phyloP scores from a whole-genome alignment of 208 protist species.

The Phytomonas sp. region DNA sequence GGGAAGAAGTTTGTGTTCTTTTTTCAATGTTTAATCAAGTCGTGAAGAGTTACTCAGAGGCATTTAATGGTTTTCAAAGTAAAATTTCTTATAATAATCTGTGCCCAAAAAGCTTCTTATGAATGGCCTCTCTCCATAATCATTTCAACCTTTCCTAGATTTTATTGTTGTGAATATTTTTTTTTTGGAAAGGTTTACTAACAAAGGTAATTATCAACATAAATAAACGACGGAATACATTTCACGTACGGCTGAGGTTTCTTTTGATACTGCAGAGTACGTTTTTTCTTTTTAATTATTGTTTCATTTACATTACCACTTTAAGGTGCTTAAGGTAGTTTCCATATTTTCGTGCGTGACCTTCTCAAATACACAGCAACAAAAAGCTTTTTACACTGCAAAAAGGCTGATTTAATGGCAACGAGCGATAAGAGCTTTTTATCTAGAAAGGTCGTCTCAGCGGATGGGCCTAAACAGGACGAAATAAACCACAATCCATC shows the following conservation, averaged over 20 bases:
- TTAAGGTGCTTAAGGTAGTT: background rate
- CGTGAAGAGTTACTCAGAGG: background rate
- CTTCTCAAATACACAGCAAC: background rate
- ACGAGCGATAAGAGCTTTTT: constrained; percentile 53
- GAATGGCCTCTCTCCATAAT: background rate
- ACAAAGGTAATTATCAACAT: background rate
- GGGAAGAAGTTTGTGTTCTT: background rate
- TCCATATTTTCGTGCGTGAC: background rate
- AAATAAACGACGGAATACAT: background rate
- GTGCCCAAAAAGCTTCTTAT: background rate
- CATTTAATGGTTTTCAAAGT: background rate
- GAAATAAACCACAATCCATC: constrained; percentile 65
- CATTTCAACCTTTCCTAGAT: background rate
- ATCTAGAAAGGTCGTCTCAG: constrained; percentile 67
- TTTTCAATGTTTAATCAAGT: background rate
- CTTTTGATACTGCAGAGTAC: background rate
- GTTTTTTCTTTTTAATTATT: background rate
- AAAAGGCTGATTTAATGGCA: background rate
- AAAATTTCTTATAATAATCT: background rate
- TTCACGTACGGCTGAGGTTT: background rate
- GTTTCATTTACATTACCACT: background rate
- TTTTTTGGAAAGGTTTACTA: background rate
- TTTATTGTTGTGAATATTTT: constrained; percentile 5
- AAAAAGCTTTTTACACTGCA: background rate
- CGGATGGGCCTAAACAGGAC: constrained; percentile 62